Conservation (phyloP, 768 basidiomycete genomes). For the Boletus insuetus region DNA sequence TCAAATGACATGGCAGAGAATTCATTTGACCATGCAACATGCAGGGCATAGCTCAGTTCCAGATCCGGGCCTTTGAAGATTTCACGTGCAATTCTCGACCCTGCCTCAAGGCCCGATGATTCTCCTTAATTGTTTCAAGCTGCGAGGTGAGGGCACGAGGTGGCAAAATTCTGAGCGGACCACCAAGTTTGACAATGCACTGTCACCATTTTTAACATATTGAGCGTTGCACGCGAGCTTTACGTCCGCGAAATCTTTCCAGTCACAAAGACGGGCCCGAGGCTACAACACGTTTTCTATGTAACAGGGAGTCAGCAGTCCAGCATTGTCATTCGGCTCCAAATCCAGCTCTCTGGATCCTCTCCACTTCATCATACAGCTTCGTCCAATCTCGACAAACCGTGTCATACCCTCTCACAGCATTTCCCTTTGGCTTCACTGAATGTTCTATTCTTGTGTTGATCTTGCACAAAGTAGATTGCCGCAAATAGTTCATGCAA, state of each 20-base stretch:
- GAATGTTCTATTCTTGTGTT: conserved; percentile 14
- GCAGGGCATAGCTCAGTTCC: not conserved
- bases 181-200: no score
- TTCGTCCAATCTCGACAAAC: conserved; percentile 15
- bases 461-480: conserved; percentile 12
- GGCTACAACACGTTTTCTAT: not conserved
- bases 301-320: not conserved
- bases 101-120: not conserved
- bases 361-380: conserved; percentile 11
- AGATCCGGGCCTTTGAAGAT: no score
- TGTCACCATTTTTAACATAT: no score
- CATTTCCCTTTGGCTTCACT: conserved; percentile 5
- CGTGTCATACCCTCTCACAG: conserved; percentile 9
- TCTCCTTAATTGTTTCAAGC: not conserved
- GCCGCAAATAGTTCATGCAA: conserved; percentile 9
- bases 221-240: no score
- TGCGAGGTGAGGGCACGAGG: not conserved
- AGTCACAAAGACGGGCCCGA: not conserved
- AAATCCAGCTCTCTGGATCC: not conserved
- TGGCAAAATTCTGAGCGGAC: no score
- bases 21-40: not conserved
- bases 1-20: no score
- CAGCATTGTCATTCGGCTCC: not conserved
- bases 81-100: not conserved
- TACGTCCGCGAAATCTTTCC: no score